phyloP scores from a whole-genome alignment of 1,284 basidiomycete species.

The Cystobasidium sp. region DNA sequence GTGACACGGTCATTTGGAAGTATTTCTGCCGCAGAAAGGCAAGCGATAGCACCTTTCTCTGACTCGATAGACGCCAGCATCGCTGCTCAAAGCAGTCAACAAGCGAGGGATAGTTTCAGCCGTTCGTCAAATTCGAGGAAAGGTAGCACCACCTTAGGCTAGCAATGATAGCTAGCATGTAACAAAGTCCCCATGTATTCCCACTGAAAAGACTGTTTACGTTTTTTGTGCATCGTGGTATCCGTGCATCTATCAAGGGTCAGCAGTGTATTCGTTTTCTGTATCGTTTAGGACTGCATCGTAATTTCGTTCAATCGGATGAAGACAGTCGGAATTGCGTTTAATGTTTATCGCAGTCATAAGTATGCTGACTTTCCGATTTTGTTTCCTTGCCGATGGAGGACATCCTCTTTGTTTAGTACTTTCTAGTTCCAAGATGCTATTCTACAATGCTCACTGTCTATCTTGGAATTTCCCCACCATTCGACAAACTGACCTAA shows the following conservation, averaged over 20 bases:
- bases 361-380: too few species aligned
- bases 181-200: too few species aligned
- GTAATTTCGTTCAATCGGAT: too few species aligned
- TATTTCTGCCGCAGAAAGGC: not conserved
- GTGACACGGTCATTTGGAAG: conserved; percentile 4
- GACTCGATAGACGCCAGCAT: not conserved
- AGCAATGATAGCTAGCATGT: too few species aligned
- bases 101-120: not conserved
- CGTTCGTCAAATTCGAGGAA: not conserved
- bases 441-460: conserved; percentile 51
- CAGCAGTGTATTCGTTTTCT: not conserved
- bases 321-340: too few species aligned
- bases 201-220: too few species aligned
- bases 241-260: not conserved
- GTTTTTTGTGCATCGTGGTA: too few species aligned
- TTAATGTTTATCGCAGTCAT: too few species aligned
- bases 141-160: not conserved
- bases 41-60: conserved; percentile 8
- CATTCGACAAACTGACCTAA: conserved; percentile 47
- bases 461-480: conserved; percentile 51
- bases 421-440: not conserved
- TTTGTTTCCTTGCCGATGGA: too few species aligned
- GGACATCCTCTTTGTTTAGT: too few species aligned
- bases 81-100: not conserved
- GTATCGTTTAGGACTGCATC: not conserved